Percentiles rank a stretch among this genome's conserved stretches.
phyloP scores from a whole-genome alignment of 108 stramenopile genomes.

The Cyclotella kingstonii region DNA sequence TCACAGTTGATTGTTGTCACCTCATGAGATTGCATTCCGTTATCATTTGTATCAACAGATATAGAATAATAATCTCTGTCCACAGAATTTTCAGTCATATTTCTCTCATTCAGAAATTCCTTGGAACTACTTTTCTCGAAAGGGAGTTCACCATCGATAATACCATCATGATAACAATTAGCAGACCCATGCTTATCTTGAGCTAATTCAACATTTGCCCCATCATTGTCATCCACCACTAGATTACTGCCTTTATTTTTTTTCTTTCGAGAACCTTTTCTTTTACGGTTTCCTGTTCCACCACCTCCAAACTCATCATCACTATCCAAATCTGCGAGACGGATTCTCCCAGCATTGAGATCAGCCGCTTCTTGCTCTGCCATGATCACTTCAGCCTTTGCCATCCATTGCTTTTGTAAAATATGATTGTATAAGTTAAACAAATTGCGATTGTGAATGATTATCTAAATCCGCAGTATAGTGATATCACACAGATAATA shows the following conservation, averaged over 20 bases:
- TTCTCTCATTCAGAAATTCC: too few relatives aligned
- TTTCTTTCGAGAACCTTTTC: conserved; percentile 48
- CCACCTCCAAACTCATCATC: conserved; percentile 82
- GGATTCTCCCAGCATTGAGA: conserved; percentile 73
- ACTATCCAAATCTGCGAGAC: conserved; percentile 84
- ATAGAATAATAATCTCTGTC: too few relatives aligned
- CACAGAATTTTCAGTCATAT: too few relatives aligned
- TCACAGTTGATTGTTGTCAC: conserved; percentile 30
- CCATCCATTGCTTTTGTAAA: conserved; percentile 52
- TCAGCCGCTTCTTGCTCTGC: conserved; percentile 72
- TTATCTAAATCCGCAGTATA: not conserved
- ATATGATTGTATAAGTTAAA: not conserved
- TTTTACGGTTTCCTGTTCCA: conserved; percentile 49
- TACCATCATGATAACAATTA: too few relatives aligned
- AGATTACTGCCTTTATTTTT: conserved; percentile 30
- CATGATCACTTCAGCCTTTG: conserved; percentile 55
- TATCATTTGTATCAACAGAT: conserved; percentile 1
- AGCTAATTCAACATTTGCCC: conserved; percentile 14
- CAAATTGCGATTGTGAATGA: not conserved
- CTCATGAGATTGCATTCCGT: conserved; percentile 6
- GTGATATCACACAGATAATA: conserved; percentile 2
- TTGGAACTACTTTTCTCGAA: not conserved
- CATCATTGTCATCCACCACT: conserved; percentile 6
- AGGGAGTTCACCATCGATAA: not conserved
- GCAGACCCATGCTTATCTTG: too few relatives aligned